A percentile compares a stretch with the other conserved stretches of the same genome.
These are phyloP conservation scores for Suillus brevipes DNA, from an alignment of 768 basidiomycete genomes.

Conservation along the genomic window DNA sequence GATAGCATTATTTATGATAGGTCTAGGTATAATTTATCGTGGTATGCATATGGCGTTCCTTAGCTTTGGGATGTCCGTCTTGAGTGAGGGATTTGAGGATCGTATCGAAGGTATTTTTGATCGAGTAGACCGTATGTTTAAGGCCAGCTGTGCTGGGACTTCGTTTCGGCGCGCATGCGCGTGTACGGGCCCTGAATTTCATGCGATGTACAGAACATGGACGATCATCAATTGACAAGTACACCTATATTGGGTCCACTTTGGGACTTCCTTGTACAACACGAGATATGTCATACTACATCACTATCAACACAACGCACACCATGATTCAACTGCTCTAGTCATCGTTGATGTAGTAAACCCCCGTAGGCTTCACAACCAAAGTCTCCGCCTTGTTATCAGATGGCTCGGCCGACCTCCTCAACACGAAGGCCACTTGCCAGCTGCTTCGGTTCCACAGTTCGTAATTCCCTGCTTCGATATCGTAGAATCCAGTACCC, in stretches of 20 bases:
- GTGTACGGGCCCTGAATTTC: background rate
- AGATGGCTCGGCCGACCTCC: background rate
- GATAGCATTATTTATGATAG: slow-evolving; percentile 1
- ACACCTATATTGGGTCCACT: background rate
- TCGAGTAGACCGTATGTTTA: background rate
- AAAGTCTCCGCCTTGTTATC: background rate
- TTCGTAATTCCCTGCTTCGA: background rate
- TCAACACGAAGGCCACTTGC: background rate
- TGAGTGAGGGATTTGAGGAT: background rate
- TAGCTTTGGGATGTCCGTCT: background rate
- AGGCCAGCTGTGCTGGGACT: background rate
- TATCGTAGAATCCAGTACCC: background rate
- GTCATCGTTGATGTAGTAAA: background rate
- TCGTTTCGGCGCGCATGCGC: background rate
- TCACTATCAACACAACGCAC: background rate
- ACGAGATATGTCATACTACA: background rate
- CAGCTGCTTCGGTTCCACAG: background rate
- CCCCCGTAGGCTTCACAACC: background rate
- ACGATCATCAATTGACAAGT: background rate
- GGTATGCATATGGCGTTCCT: background rate
- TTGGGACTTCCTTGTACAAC: background rate
- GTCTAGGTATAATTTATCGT: slow-evolving; percentile 2
- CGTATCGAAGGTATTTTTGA: background rate
- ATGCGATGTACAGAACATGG: background rate
- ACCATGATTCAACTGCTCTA: background rate